Conservation (phyloP, 768 basidiomycete species). For the Lentinula boryana region DNA sequence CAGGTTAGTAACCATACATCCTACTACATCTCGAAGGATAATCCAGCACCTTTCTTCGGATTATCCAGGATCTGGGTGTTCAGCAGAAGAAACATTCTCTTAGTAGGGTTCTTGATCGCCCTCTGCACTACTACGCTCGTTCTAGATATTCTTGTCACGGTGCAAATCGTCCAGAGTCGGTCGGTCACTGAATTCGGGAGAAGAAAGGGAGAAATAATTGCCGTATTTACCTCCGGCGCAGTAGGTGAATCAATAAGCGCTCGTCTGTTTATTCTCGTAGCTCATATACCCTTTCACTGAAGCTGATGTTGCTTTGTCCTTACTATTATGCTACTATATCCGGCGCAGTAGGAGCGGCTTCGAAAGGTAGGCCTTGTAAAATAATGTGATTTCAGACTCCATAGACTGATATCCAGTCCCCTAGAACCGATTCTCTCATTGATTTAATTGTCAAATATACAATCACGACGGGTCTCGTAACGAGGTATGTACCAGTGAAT, state of each 20-base stretch:
- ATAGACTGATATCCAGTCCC: background rate
- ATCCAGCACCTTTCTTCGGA: background rate
- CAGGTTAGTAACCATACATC: slow-evolving; percentile 5
- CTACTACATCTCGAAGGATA: background rate
- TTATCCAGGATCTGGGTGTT: slow-evolving; percentile 13
- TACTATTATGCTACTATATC: background rate
- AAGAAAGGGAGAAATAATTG: slow-evolving; percentile 5
- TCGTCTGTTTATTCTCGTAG: background rate
- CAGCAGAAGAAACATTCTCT: slow-evolving; percentile 7
- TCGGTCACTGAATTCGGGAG: slow-evolving; percentile 1
- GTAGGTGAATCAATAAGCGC: background rate
- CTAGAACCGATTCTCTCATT: background rate
- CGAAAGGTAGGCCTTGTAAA: background rate
- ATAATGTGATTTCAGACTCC: background rate
- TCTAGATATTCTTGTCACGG: slow-evolving; percentile 8
- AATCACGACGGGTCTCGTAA: slow-evolving; percentile 17
- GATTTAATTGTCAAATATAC: slow-evolving; percentile 9
- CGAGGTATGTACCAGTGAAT: slow-evolving; percentile 8
- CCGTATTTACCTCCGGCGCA: slow-evolving; percentile 5
- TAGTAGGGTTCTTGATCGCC: background rate
- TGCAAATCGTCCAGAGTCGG: slow-evolving; percentile 1
- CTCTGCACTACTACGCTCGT: slow-evolving; percentile 6
- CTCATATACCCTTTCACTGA: background rate
- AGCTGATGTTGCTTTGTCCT: background rate
- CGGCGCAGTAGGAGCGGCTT: background rate